These are phyloP conservation scores for Aspergillus spinulosporus DNA, from an alignment of 2,329 filamentous ascomycete genomes.

Conservation along the genomic window DNA sequence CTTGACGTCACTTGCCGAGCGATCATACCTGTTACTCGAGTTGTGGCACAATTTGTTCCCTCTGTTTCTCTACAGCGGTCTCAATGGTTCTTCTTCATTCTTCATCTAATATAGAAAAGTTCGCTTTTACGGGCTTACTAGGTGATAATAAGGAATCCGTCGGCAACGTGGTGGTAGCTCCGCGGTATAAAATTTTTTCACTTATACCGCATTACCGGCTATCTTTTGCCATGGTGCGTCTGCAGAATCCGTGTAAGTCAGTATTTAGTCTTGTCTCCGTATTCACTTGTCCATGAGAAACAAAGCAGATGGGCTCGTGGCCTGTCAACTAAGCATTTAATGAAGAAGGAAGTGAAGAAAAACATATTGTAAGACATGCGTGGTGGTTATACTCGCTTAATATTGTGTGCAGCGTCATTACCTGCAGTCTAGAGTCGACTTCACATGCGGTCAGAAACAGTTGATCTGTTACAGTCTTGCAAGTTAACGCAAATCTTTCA, in stretches of 20 bases:
- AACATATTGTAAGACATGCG: constrained; percentile 8
- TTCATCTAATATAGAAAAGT: background rate
- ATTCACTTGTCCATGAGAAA: constrained; percentile 7
- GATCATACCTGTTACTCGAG: background rate
- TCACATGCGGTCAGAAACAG: background rate
- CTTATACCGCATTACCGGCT: constrained; percentile 11
- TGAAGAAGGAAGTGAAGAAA: background rate
- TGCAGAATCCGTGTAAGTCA: constrained; percentile 12
- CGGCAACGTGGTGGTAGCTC: too few species aligned
- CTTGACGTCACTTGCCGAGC: background rate
- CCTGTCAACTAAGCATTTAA: background rate
- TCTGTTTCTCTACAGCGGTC: background rate
- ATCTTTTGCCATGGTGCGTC: constrained; percentile 10
- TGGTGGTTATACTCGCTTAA: constrained; percentile 4
- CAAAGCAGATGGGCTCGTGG: too few species aligned
- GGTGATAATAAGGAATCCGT: constrained; percentile 10
- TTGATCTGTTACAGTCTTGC: background rate
- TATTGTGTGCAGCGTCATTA: constrained; percentile 8
- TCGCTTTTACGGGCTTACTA: constrained; percentile 6
- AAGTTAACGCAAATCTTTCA: constrained; percentile 3
- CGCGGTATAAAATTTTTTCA: background rate
- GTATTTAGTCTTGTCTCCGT: background rate
- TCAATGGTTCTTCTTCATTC: background rate
- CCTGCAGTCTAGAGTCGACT: constrained; percentile 11
- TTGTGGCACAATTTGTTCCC: background rate